These are phyloP conservation scores for Fusarium tricinctum DNA, from an alignment of 2,329 filamentous ascomycete genomes.

Conservation along the genomic window DNA sequence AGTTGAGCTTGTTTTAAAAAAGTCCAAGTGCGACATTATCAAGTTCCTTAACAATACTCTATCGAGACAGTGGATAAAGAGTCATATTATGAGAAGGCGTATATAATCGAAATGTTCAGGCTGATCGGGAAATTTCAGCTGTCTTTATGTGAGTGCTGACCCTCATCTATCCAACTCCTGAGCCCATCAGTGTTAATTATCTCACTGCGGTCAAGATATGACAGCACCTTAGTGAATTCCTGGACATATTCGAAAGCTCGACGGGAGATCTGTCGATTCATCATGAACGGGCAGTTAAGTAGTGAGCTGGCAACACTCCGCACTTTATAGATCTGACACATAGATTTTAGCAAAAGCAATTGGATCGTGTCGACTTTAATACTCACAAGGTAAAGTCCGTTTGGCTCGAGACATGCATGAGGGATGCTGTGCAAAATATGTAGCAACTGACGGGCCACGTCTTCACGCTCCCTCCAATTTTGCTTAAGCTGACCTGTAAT, in stretches of 20 bases:
- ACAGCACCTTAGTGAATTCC: conserved; percentile 12
- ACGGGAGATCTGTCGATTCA: background rate
- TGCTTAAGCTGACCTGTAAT: background rate
- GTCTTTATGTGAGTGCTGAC: too few relatives aligned
- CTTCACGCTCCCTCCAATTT: conserved; percentile 6
- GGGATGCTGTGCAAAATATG: conserved; percentile 7
- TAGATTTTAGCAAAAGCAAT: too few relatives aligned
- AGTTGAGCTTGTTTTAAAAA: too few relatives aligned
- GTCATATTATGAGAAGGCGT: too few relatives aligned
- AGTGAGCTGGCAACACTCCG: conserved; percentile 3
- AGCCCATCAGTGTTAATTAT: conserved; percentile 1
- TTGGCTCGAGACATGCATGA: background rate
- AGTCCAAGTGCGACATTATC: too few relatives aligned
- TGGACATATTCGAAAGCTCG: conserved; percentile 1
- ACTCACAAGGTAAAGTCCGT: conserved; percentile 1
- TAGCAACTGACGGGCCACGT: background rate
- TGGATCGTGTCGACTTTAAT: background rate
- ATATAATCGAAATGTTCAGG: too few relatives aligned
- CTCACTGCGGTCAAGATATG: conserved; percentile 13
- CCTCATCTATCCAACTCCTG: conserved; percentile 13
- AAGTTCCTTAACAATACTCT: too few relatives aligned
- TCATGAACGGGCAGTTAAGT: conserved; percentile 1
- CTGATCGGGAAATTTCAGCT: too few relatives aligned
- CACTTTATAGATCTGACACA: conserved; percentile 7
- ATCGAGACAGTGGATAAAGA: too few relatives aligned